Conservation (phyloP, 176 grass and related monocot genomes). For the Coix lacrymajobi region DNA sequence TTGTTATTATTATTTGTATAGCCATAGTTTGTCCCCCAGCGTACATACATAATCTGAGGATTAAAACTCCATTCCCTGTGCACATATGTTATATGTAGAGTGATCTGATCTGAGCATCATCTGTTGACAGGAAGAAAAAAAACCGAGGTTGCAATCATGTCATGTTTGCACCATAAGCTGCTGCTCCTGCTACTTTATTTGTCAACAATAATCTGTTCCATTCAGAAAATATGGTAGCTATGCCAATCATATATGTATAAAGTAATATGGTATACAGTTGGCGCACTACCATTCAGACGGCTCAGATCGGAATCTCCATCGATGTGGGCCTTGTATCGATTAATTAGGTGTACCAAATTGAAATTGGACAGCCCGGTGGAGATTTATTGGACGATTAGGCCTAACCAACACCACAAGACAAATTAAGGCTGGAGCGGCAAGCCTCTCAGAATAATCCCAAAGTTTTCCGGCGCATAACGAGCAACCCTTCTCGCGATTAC, state of each 20-base stretch:
- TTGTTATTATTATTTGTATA: not conserved
- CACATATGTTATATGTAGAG: not conserved
- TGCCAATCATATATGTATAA: not conserved
- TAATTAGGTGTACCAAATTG: constrained; percentile 41
- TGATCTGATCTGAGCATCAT: not conserved
- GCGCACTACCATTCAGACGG: not conserved
- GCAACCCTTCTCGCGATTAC: not conserved
- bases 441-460: not conserved
- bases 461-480: constrained; percentile 11
- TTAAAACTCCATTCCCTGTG: constrained; percentile 9
- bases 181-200: not conserved
- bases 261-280: not conserved
- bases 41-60: constrained; percentile 6
- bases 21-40: not conserved
- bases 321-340: constrained; percentile 34
- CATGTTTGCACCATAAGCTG: not conserved
- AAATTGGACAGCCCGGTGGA: constrained; percentile 21
- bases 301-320: constrained; percentile 29
- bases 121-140: not conserved
- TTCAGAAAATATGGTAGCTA: not conserved
- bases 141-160: not conserved
- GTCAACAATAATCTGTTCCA: not conserved
- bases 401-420: constrained; percentile 38
- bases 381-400: constrained; percentile 28
- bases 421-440: constrained; percentile 1